Evolutionary conservation across 2,329 filamentous ascomycete species (phyloP).

Genomic region (Beauveria pseudobassiana): DNA sequence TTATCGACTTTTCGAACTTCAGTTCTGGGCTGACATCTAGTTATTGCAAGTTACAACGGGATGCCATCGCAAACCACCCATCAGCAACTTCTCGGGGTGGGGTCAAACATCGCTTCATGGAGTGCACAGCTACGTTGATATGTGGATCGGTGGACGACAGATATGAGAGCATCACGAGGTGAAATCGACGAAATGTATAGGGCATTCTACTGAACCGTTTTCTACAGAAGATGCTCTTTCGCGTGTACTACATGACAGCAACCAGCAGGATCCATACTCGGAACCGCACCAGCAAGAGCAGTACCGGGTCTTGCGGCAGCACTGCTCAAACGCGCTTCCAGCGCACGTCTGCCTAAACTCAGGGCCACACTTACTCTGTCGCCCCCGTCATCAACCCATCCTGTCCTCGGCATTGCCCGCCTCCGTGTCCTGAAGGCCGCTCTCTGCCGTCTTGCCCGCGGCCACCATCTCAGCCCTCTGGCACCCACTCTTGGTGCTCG

Average conservation of each 20-base stretch:
- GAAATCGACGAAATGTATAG: neutral
- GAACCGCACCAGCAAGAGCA: slow-evolving; percentile 30
- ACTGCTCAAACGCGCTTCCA: slow-evolving; percentile 34
- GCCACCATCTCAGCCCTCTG: too few relatives aligned
- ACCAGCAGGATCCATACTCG: slow-evolving; percentile 27
- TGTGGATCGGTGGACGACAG: neutral
- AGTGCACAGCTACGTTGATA: neutral
- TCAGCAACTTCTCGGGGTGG: too few relatives aligned
- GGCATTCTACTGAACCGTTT: neutral
- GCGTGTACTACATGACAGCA: neutral
- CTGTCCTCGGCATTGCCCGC: neutral
- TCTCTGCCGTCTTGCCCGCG: neutral
- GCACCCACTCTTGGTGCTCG: too few relatives aligned
- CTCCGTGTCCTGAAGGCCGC: neutral
- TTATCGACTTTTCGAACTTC: neutral
- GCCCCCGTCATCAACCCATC: neutral
- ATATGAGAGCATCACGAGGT: neutral
- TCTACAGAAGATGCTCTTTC: neutral
- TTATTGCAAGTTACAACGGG: too few relatives aligned
- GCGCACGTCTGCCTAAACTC: slow-evolving; percentile 31
- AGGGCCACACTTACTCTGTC: slow-evolving; percentile 33
- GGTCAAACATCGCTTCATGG: neutral
- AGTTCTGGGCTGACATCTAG: neutral
- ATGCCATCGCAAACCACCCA: too few relatives aligned
- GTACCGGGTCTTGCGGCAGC: slow-evolving; percentile 30